These are phyloP conservation scores for Agaricus blazei DNA, from an alignment of 768 basidiomycete species.

Conservation along the genomic window DNA sequence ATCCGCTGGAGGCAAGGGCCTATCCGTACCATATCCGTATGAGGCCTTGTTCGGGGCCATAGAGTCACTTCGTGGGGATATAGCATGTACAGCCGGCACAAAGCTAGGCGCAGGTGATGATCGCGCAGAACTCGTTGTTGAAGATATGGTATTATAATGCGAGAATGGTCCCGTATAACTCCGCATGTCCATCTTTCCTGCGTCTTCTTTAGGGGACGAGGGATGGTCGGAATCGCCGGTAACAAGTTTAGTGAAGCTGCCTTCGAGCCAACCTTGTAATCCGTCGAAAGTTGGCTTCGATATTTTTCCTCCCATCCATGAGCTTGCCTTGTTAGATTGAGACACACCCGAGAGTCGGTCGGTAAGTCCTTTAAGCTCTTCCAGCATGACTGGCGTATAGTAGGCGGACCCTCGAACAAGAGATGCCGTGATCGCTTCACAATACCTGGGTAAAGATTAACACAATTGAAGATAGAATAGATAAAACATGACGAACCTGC, in stretches of 20 bases:
- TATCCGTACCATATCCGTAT: constrained; percentile 47
- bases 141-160: constrained; percentile 90
- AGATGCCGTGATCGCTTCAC: constrained; percentile 77
- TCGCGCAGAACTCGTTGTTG: constrained; percentile 65
- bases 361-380: constrained; percentile 71
- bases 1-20: constrained; percentile 77
- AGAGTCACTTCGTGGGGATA: constrained; percentile 62
- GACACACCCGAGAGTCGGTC: constrained; percentile 75
- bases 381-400: constrained; percentile 59
- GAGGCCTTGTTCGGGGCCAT: constrained; percentile 57
- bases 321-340: constrained; percentile 69
- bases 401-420: constrained; percentile 61
- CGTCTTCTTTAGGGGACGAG: constrained; percentile 30
- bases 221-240: constrained; percentile 78
- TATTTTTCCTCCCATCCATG: constrained; percentile 86
- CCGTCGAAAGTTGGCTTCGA: constrained; percentile 89
- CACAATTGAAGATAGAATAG: neutral
- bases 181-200: constrained; percentile 30
- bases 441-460: constrained; percentile 57
- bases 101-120: constrained; percentile 68
- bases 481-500: constrained; percentile 45
- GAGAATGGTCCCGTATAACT: constrained; percentile 78
- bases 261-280: constrained; percentile 89
- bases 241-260: constrained; percentile 89
- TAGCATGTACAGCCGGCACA: constrained; percentile 30